Percentiles rank a stretch among this genome's conserved stretches.
These are phyloP conservation scores for Phytophthora foliorum DNA, from an alignment of 352 stramenopile genomes.

Conservation along the genomic window DNA sequence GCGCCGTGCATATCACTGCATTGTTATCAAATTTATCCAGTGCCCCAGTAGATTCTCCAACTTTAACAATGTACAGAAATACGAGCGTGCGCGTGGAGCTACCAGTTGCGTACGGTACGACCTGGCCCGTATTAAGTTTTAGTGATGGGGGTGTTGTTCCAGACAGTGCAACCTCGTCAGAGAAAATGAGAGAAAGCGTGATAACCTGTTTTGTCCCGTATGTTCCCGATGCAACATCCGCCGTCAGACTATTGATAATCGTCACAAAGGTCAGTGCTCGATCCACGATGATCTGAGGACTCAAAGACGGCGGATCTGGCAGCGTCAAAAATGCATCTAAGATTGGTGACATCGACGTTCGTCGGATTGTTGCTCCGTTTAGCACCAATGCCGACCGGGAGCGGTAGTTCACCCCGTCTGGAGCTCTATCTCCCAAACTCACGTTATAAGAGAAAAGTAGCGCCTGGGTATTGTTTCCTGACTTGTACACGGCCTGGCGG, in stretches of 20 bases:
- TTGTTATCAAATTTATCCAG: slow-evolving; percentile 72
- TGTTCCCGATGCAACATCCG: slow-evolving; percentile 55
- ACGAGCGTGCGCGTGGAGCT: slow-evolving; percentile 55
- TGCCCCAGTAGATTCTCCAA: slow-evolving; percentile 47
- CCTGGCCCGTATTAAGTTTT: slow-evolving; percentile 66
- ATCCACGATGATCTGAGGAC: slow-evolving; percentile 61
- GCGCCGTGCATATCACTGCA: slow-evolving; percentile 54
- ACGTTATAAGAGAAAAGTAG: slow-evolving; percentile 78
- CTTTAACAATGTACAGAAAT: slow-evolving; percentile 80
- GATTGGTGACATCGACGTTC: slow-evolving; percentile 54
- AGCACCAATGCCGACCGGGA: slow-evolving; percentile 56
- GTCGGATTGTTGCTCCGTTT: slow-evolving; percentile 72
- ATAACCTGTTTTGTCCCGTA: slow-evolving; percentile 86
- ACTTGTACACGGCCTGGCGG: slow-evolving; percentile 68
- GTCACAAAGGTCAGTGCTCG: slow-evolving; percentile 51
- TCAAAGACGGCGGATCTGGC: slow-evolving; percentile 53
- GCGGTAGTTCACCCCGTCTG: slow-evolving; percentile 62
- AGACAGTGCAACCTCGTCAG: slow-evolving; percentile 77
- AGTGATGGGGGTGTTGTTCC: slow-evolving; percentile 48
- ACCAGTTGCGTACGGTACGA: slow-evolving; percentile 70
- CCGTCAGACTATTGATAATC: slow-evolving; percentile 52
- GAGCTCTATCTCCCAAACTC: slow-evolving; percentile 62
- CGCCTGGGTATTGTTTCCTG: slow-evolving; percentile 55
- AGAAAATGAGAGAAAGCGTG: slow-evolving; percentile 72
- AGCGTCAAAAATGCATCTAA: slow-evolving; percentile 71